Evolutionary conservation across 768 basidiomycete genomes (phyloP).

Genomic region (Termitomyces heimii): DNA sequence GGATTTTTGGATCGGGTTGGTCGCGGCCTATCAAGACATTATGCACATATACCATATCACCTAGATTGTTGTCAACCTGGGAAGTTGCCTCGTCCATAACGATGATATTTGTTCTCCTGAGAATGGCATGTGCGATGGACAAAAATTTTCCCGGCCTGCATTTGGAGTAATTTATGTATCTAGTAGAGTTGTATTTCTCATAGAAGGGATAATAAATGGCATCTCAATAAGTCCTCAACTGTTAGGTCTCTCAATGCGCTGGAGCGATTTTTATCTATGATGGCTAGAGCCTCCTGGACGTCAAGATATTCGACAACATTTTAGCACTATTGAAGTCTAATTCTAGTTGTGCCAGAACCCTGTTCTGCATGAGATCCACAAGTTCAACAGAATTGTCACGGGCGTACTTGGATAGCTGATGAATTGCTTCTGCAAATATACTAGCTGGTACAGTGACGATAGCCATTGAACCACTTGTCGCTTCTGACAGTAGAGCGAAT

Average conservation of each 20-base stretch:
- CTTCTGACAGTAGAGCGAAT: conserved; percentile 56
- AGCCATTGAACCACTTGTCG: conserved; percentile 57
- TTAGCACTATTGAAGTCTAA: conserved; percentile 74
- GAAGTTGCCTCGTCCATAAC: conserved; percentile 80
- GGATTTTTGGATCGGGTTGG: conserved; percentile 39
- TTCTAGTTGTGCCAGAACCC: conserved; percentile 65
- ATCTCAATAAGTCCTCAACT: conserved; percentile 55
- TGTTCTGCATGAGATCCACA: conserved; percentile 11
- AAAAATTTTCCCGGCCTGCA: conserved; percentile 73
- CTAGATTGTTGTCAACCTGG: conserved; percentile 64
- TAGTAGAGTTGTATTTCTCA: conserved; percentile 37
- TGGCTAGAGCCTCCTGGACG: conserved; percentile 62
- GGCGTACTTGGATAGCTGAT: conserved; percentile 52
- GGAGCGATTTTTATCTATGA: conserved; percentile 54
- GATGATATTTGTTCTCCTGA: conserved; percentile 59
- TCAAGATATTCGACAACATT: conserved; percentile 65
- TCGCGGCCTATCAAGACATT: background rate
- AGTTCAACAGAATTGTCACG: background rate
- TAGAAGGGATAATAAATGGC: conserved; percentile 49
- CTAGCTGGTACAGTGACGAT: conserved; percentile 70
- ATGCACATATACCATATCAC: conserved; percentile 46
- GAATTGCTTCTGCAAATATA: conserved; percentile 62
- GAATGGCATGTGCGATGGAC: conserved; percentile 62
- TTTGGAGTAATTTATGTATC: conserved; percentile 63
- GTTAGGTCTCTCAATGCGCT: conserved; percentile 60